Base-by-base conservation (phyloP, 2,329 filamentous ascomycete genomes). In the Triangularia setosa region DNA sequence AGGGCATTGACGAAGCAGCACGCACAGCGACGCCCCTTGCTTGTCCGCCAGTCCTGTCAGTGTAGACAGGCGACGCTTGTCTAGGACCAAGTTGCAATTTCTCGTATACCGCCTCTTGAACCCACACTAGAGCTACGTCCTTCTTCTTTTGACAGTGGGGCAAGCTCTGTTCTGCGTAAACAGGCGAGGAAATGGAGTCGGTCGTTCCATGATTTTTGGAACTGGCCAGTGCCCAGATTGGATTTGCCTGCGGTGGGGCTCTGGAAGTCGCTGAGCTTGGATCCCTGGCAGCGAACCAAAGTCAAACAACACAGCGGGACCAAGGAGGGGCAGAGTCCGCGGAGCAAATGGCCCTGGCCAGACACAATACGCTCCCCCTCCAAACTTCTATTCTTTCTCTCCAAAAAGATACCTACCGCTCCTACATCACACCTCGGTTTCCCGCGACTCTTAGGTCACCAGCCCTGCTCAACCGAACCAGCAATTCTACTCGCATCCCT, bases 331-430 rank as follows among this genome's bases (percentile, higher is more conserved):
- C 58, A 62, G 14, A 53, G 9, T 60, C 52, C 52, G 60, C 65
- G 65, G 65, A 67, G 65, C 65, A 67, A 64, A 63, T 58, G 58
- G 60, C 65, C 65, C 65, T 65, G 35, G 5, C 24, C 35, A 18
- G 35, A 40, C 16, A 18, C 7, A 28, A 48, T n/a, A 23, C 9
- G 30, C 30, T n/a, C n/a, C n/a, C 40, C 35, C 40, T 14, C n/a
- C 21, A 48, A 48, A 48, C 40, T 48, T 21, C 3, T 7, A 21
- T 27, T 16, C 52, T 16, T n/a, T 55, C 25, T 25, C 4, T 11
- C 52, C 21, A 24, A 25, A 24, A 25, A 54, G 21, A 54, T 54
- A 54, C 21, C 52, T 24, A 25, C 52, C 21, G 27, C 23, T 16
- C 21, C 25, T 55, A 25, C 23, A 55, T 25, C 25, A 18, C 52